A percentile compares a stretch with the other conserved stretches of the same genome.
These are phyloP conservation scores for Neurospora intermedia DNA, from an alignment of 495 filamentous ascomycete species.

Conservation along the genomic window DNA sequence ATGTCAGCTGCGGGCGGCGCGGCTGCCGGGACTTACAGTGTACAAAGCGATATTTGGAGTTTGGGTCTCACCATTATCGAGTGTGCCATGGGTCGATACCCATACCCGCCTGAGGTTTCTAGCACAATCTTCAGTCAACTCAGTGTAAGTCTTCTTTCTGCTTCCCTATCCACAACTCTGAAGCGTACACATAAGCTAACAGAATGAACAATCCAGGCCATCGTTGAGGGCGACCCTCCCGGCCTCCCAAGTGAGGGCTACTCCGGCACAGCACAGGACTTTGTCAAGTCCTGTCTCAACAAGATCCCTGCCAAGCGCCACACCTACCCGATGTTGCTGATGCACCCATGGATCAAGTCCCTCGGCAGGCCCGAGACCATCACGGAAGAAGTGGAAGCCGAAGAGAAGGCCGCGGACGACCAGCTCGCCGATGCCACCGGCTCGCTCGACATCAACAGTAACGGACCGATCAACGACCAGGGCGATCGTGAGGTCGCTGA, in stretches of 20 bases:
- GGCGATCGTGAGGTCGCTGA: constrained; percentile 70
- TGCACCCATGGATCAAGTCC: constrained; percentile 76
- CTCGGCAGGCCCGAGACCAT: constrained; percentile 79
- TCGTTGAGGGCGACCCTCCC: constrained; percentile 91
- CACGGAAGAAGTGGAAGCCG: constrained; percentile 60
- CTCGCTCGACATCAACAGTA: constrained; percentile 25
- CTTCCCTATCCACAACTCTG: background rate
- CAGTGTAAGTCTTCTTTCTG: constrained; percentile 55
- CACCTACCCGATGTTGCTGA: constrained; percentile 79
- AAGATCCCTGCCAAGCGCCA: constrained; percentile 86
- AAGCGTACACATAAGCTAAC: background rate
- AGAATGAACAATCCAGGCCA: constrained; percentile 53
- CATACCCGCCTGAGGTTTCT: constrained; percentile 96
- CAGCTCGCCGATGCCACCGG: constrained; percentile 35
- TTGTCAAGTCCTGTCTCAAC: constrained; percentile 82
- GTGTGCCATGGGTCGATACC: constrained; percentile 90
- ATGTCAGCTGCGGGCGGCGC: constrained; percentile 61
- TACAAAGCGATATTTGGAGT: constrained; percentile 97
- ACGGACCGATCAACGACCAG: constrained; percentile 23
- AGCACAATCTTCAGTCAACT: constrained; percentile 98
- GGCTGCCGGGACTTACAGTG: constrained; percentile 82
- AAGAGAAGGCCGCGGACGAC: constrained; percentile 36
- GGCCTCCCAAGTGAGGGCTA: constrained; percentile 68
- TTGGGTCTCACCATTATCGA: constrained; percentile 92
- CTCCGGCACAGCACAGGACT: constrained; percentile 71